Base-by-base conservation (phyloP, 768 basidiomycete species). In the Vishniacozyma victoriae region DNA sequence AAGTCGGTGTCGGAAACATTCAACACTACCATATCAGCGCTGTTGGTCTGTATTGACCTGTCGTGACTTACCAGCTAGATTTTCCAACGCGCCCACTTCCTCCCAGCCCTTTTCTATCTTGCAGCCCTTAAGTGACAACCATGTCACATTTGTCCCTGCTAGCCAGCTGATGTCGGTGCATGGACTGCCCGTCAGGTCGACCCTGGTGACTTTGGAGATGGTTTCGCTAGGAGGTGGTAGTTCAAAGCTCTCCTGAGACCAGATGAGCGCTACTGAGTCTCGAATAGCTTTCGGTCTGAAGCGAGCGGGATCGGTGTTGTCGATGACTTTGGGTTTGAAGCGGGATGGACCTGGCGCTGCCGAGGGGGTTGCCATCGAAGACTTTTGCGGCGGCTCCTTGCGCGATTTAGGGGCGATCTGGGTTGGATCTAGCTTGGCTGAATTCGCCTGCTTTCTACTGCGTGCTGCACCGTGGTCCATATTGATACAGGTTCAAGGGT, bases 391-490 rank as follows among this genome's bases (percentile, higher is more conserved):
- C 18, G 7, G n/a, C 18, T 43, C 26, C 9, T 22, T 36, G 41
- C 23, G 26, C 23, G 36, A 22, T 41, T 43, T 31, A 23, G 42
- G 48, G 5, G 6, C 23, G 36, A 25, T 3, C 37, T 20, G 41
- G 11, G 14, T 1, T 38, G 13, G 9, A 27, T 48, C 16, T 24
- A 39, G 35, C 4, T 20, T 14, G 16, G 27, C 22, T 20, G 13
- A 22, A 6, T 40, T 38, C 4, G 57, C 50, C 20, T 56, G 16
- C 39, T 62, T 67, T 7, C 56, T 43, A 33, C 54, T 57, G 39
- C 64, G 48, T n/a, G 64, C 64, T 42, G 64, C 64, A 13, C 64
- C 64, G 50, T 56, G 55, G 54, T 67, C 64, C 64, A 67, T 66
- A 2, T 13, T 29, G 19, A n/a, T n/a, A n/a, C n/a, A n/a, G n/a